phyloP scores from a whole-genome alignment of 164 flowering plant genomes.

The Annona squamosa region DNA sequence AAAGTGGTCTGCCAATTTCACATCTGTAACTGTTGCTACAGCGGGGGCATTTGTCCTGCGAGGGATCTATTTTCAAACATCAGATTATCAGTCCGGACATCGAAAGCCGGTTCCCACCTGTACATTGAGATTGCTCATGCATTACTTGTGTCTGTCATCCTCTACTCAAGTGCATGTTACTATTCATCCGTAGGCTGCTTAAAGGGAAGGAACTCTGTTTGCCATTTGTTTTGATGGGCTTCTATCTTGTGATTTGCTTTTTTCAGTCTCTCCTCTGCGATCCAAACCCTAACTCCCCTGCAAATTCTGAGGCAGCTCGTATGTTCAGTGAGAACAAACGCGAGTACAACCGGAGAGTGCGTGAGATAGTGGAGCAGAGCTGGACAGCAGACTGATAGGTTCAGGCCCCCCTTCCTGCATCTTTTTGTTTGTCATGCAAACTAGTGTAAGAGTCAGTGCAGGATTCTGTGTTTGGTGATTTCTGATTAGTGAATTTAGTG shows the following conservation, averaged over 20 bases:
- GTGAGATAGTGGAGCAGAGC: conserved; percentile 89
- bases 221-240: background rate
- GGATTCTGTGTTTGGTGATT: background rate
- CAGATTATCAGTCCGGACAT: no score
- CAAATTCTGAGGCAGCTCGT: conserved; percentile 87
- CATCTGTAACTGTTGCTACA: no score
- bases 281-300: conserved; percentile 91
- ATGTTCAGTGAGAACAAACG: conserved; percentile 88
- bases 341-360: conserved; percentile 74
- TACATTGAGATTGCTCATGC: no score
- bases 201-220: background rate
- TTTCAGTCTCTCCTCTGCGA: conserved; percentile 81
- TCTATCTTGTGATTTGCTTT: background rate
- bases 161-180: no score
- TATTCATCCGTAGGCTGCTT: no score
- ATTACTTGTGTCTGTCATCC: no score
- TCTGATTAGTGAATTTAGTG: background rate
- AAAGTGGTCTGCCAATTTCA: no score
- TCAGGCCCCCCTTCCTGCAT: background rate
- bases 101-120: no score
- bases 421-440: background rate
- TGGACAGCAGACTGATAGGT: conserved; percentile 72
- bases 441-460: background rate
- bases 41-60: no score
- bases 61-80: no score